Conservation (phyloP, 2,329 filamentous ascomycete species). For the Penicillium sumatraense region DNA sequence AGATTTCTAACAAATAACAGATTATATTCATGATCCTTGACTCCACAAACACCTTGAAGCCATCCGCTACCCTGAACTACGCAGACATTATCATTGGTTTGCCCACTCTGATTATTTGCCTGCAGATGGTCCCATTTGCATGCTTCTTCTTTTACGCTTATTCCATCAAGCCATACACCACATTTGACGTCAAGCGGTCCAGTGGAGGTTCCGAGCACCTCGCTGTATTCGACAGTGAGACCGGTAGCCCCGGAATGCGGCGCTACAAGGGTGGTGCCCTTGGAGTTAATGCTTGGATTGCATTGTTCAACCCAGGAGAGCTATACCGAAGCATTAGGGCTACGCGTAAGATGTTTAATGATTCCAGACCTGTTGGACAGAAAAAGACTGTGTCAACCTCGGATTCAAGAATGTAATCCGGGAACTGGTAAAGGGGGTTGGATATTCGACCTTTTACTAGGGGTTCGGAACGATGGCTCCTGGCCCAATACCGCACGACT, state of each 20-base stretch:
- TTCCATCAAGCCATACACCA: conserved; percentile 26
- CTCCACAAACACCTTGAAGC: conserved; percentile 26
- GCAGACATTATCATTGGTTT: conserved; percentile 37
- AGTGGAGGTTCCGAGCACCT: conserved; percentile 1
- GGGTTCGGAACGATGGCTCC: too few relatives aligned
- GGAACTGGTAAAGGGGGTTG: not conserved
- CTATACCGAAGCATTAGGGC: conserved; percentile 6
- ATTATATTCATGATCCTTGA: conserved; percentile 37
- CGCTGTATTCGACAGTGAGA: conserved; percentile 5
- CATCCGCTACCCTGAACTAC: conserved; percentile 30
- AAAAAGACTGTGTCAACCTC: too few relatives aligned
- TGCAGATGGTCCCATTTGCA: conserved; percentile 38
- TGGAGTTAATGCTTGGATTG: conserved; percentile 16
- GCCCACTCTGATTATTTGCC: conserved; percentile 36
- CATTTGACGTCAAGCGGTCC: not conserved
- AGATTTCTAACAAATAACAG: conserved; percentile 1
- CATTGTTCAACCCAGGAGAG: conserved; percentile 13
- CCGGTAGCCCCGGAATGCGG: not conserved
- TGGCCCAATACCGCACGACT: too few relatives aligned
- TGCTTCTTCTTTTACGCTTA: conserved; percentile 38
- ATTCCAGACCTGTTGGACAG: not conserved
- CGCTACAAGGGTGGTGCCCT: conserved; percentile 17
- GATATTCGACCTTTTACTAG: too few relatives aligned
- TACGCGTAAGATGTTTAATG: conserved; percentile 8
- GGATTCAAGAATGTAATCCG: too few relatives aligned